phyloP scores from a whole-genome alignment of 2,329 filamentous ascomycete genomes.

The Xylariaceae sp. region DNA sequence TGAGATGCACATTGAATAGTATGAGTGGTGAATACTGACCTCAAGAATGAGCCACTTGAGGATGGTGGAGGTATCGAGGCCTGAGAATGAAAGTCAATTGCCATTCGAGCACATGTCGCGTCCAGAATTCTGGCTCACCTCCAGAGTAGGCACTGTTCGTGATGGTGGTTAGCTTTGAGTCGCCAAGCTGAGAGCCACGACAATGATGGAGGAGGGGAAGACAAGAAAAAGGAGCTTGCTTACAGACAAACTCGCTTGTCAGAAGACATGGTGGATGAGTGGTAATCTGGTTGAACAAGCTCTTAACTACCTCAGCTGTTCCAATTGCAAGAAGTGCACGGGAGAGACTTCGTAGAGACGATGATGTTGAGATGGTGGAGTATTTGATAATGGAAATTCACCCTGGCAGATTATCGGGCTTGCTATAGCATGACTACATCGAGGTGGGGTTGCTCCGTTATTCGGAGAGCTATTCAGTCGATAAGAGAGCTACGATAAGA shows the following conservation, averaged over 20 bases:
- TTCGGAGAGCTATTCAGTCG: background rate
- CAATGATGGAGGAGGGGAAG: background rate
- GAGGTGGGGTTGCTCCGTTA: background rate
- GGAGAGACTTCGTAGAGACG: background rate
- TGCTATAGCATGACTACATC: background rate
- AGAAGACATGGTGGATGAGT: conserved; percentile 5
- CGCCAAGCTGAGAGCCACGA: background rate
- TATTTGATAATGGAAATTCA: background rate
- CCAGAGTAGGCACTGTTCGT: conserved; percentile 25
- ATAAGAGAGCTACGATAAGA: background rate
- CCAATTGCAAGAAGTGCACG: background rate
- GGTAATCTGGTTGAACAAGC: background rate
- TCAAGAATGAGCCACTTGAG: conserved; percentile 37
- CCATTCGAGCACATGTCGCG: background rate
- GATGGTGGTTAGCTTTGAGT: conserved; percentile 1
- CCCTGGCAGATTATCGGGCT: too few relatives aligned
- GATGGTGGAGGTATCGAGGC: conserved; percentile 41
- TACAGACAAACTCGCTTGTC: conserved; percentile 16
- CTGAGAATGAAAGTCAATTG: conserved; percentile 18
- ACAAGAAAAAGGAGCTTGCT: background rate
- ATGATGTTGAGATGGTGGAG: background rate
- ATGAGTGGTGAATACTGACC: background rate
- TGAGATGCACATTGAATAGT: background rate
- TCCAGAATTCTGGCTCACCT: conserved; percentile 9
- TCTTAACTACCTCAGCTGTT: background rate